These are phyloP conservation scores for Paraphaeosphaeria sporulosa DNA, from an alignment of 2,329 filamentous ascomycete species.

Conservation along the genomic window DNA sequence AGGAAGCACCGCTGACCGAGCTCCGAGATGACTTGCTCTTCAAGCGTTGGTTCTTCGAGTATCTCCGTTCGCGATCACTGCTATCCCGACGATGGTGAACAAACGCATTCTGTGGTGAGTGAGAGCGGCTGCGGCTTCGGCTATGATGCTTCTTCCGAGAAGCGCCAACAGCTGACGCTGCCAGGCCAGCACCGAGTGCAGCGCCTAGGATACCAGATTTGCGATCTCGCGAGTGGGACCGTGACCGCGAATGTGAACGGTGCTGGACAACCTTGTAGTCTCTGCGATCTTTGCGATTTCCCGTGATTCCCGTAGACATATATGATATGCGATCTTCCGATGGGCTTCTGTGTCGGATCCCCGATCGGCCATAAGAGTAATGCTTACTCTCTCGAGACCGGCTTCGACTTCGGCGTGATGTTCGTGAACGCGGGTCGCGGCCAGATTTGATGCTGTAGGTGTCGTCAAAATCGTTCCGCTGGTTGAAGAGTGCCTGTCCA, in stretches of 20 bases:
- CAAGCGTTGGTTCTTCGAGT: conserved; percentile 34
- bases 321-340: conserved; percentile 45
- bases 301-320: conserved; percentile 44
- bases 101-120: conserved; percentile 42
- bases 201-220: conserved; percentile 47
- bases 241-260: conserved; percentile 50
- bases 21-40: conserved; percentile 44
- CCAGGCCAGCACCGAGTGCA: conserved; percentile 49
- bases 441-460: conserved; percentile 67
- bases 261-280: conserved; percentile 45
- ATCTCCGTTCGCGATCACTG: conserved; percentile 39
- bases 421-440: conserved; percentile 44
- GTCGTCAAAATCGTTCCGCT: conserved; percentile 64
- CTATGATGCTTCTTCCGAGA: conserved; percentile 37
- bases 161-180: conserved; percentile 49
- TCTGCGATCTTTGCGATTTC: conserved; percentile 29
- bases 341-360: conserved; percentile 48
- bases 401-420: conserved; percentile 44
- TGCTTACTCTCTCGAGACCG: conserved; percentile 51
- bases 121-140: conserved; percentile 44
- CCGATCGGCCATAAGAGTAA: conserved; percentile 54
- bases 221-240: conserved; percentile 44
- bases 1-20: conserved; percentile 61
- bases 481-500: conserved; percentile 61
- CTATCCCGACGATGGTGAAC: conserved; percentile 40